phyloP scores from a whole-genome alignment of 2,329 filamentous ascomycete genomes.

The Pseudogymnoascus sp. region DNA sequence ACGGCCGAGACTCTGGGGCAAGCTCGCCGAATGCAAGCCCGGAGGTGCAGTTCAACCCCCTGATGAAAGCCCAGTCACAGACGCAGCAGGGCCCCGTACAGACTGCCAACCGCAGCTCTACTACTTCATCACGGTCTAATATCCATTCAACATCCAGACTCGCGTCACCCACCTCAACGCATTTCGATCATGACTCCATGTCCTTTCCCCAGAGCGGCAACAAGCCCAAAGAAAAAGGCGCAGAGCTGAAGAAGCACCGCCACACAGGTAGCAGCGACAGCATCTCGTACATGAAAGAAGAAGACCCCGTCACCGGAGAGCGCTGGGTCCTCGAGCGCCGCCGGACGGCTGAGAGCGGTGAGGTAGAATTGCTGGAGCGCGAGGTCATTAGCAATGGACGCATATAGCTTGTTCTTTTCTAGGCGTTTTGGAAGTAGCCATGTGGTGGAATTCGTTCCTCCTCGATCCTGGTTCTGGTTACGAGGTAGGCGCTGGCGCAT shows the following conservation, averaged over 20 bases:
- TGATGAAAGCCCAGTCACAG: neutral
- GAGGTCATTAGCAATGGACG: constrained; percentile 52
- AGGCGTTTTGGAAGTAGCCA: neutral
- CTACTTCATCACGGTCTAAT: constrained; percentile 1
- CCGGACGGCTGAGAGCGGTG: constrained; percentile 57
- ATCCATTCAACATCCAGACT: neutral
- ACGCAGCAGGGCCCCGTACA: neutral
- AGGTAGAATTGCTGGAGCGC: constrained; percentile 57
- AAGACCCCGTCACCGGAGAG: constrained; percentile 52
- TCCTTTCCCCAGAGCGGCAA: neutral
- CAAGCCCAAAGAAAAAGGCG: constrained; percentile 19
- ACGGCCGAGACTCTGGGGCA: neutral
- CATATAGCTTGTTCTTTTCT: constrained; percentile 15
- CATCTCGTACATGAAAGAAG: constrained; percentile 59
- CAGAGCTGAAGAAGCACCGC: constrained; percentile 32
- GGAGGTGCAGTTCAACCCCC: neutral
- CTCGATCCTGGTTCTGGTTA: neutral
- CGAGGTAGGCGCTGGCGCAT: neutral
- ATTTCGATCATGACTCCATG: neutral
- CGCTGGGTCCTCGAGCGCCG: constrained; percentile 65
- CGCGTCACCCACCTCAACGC: neutral
- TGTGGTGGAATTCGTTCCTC: neutral
- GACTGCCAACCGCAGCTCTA: neutral
- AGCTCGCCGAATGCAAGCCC: constrained; percentile 9
- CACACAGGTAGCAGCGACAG: constrained; percentile 57